Conservation (phyloP, 1,284 basidiomycete species). For the Cryptococcus sp. region DNA sequence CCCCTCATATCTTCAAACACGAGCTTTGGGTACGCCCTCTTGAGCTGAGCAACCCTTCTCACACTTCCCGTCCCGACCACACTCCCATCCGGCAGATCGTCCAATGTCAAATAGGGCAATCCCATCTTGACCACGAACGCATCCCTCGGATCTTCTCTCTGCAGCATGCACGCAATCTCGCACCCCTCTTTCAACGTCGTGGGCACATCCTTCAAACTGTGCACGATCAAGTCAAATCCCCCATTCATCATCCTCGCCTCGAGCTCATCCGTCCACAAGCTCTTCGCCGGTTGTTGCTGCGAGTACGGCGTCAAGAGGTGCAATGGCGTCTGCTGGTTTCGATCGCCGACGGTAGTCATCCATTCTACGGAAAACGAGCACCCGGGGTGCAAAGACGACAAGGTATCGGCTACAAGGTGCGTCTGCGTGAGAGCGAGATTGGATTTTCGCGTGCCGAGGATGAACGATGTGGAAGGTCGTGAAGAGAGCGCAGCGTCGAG, state of each 20-base stretch:
- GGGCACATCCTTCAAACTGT: slow-evolving; percentile 91
- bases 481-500: background rate
- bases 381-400: slow-evolving; percentile 52
- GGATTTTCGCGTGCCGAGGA: slow-evolving; percentile 76
- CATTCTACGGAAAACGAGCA: slow-evolving; percentile 65
- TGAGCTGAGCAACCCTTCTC: slow-evolving; percentile 83
- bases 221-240: slow-evolving; percentile 86
- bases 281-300: slow-evolving; percentile 56
- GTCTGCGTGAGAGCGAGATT: slow-evolving; percentile 84
- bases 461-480: slow-evolving; percentile 35
- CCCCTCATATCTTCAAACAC: slow-evolving; percentile 84
- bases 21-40: slow-evolving; percentile 69
- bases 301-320: slow-evolving; percentile 48
- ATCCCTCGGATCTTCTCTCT: slow-evolving; percentile 86
- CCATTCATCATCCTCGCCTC: slow-evolving; percentile 71
- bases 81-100: slow-evolving; percentile 80
- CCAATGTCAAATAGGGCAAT: slow-evolving; percentile 64
- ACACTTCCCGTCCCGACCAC: slow-evolving; percentile 94
- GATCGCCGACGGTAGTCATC: slow-evolving; percentile 88
- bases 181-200: slow-evolving; percentile 79
- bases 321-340: slow-evolving; percentile 65
- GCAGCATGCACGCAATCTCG: slow-evolving; percentile 75
- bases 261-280: slow-evolving; percentile 92
- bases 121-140: slow-evolving; percentile 81
- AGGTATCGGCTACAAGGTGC: slow-evolving; percentile 60